Base-by-base conservation (phyloP, 1,139 yeast genomes). In the Insectozyma bohioensis region DNA sequence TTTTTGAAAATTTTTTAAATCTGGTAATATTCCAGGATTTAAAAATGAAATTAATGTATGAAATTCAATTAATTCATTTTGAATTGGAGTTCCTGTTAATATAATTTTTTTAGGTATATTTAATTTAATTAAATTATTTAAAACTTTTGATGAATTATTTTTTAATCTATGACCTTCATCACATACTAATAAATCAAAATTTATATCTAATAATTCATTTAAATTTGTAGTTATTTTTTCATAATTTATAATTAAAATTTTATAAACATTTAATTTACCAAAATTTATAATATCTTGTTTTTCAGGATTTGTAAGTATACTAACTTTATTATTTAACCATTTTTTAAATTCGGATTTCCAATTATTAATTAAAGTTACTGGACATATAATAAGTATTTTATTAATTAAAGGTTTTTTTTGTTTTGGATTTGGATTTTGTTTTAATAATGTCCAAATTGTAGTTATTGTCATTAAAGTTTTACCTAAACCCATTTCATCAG, bases 401-500 rank as follows among this genome's bases (percentile, higher is more conserved):
- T 64, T 62, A 4, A 71, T 62, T 0, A 65, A 57, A 0, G 79
- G 72, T 7, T 42, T 40, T 1, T 54, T 51, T 25, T 54, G 51
- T 1, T 59, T 34, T 0, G 64, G 27, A 28, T 56, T 50, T 0
- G 95, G 95, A 12, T 78, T 77, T 47, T 87, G 96, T 46, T 77
- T 80, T 20, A 87, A 55, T 13, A 94, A 57, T 0, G 96, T 87
- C 95, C 95, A 87, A 3, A 92, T 70, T 22, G 88, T 54, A 0
- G 95, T 53, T 4, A 92, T 90, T 0, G 97, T 79, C 76, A 83
- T 88, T 22, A 92, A 59, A 0, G 97, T 90, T 52, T 92, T 92
- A 0, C 99, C 99, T 16, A 92, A 65, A 0, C 98, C 98, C 98
- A 92, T 92, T 51, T 92, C 97, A 56, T 92, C 98, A 0, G 98